Evolutionary conservation across 2,329 filamentous ascomycete species (phyloP).

Genomic region (Colletotrichum truncatum): DNA sequence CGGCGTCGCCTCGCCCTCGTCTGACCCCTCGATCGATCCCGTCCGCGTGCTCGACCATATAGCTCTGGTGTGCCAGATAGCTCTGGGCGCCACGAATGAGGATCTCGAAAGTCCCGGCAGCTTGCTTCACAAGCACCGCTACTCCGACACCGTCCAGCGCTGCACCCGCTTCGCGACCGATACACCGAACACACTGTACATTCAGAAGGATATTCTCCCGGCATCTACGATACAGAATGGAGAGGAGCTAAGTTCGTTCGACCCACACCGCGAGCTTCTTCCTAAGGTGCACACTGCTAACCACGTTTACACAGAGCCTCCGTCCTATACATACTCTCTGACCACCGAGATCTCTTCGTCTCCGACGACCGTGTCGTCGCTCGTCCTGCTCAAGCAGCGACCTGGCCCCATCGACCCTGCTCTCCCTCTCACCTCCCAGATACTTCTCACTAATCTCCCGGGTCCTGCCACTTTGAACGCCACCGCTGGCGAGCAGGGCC

Average conservation of each 20-base stretch:
- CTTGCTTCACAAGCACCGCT: conserved; percentile 77
- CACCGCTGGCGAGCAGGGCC: conserved; percentile 74
- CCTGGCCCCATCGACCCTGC: conserved; percentile 86
- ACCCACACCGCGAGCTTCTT: neutral
- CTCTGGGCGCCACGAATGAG: conserved; percentile 76
- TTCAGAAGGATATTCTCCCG: conserved; percentile 81
- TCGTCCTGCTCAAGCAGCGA: conserved; percentile 85
- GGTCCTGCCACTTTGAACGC: conserved; percentile 78
- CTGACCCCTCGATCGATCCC: conserved; percentile 72
- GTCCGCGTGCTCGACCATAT: conserved; percentile 77
- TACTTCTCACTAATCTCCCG: conserved; percentile 92
- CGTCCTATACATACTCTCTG: conserved; percentile 79
- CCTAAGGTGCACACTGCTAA: conserved; percentile 35
- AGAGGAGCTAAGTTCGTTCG: conserved; percentile 36
- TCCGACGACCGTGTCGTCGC: conserved; percentile 82
- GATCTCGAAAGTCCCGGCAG: conserved; percentile 86
- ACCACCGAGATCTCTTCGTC: conserved; percentile 84
- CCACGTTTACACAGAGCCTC: conserved; percentile 44
- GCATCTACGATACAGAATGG: conserved; percentile 62
- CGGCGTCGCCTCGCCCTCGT: conserved; percentile 51
- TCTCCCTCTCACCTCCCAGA: conserved; percentile 84
- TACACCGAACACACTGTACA: conserved; percentile 86
- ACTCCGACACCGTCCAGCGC: conserved; percentile 84
- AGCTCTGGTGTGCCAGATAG: conserved; percentile 74
- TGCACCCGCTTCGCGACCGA: conserved; percentile 92